phyloP scores from a whole-genome alignment of 1,284 basidiomycete genomes.

The Exobasidium cylindrosporum region DNA sequence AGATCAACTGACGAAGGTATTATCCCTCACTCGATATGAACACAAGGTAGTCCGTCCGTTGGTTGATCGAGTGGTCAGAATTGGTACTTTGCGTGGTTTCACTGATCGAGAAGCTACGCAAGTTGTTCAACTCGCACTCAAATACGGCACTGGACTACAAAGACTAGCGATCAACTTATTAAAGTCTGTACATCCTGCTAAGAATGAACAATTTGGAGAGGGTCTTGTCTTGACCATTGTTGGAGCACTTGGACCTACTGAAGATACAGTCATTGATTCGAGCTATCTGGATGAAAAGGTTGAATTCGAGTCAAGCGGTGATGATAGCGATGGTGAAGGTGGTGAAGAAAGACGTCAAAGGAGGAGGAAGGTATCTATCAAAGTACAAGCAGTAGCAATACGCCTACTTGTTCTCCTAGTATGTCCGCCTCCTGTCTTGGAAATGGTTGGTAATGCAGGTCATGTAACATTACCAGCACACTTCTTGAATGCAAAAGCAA shows the following conservation, averaged over 20 bases:
- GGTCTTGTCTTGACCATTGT: background rate
- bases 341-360: background rate
- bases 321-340: background rate
- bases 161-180: background rate
- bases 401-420: background rate
- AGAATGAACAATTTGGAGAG: background rate
- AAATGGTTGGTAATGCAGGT: background rate
- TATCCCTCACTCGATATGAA: background rate
- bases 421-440: background rate
- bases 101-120: background rate
- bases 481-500: constrained; percentile 28
- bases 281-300: background rate
- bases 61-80: background rate
- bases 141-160: background rate
- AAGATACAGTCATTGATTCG: background rate
- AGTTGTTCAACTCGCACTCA: background rate
- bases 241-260: background rate
- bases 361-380: background rate
- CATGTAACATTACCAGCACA: constrained; percentile 21
- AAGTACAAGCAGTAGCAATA: background rate
- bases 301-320: background rate
- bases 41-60: background rate
- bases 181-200: background rate
- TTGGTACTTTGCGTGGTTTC: background rate
- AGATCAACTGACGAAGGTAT: background rate